Conservation (phyloP, 805 yeast species). For the Ogataea haglerorum region DNA sequence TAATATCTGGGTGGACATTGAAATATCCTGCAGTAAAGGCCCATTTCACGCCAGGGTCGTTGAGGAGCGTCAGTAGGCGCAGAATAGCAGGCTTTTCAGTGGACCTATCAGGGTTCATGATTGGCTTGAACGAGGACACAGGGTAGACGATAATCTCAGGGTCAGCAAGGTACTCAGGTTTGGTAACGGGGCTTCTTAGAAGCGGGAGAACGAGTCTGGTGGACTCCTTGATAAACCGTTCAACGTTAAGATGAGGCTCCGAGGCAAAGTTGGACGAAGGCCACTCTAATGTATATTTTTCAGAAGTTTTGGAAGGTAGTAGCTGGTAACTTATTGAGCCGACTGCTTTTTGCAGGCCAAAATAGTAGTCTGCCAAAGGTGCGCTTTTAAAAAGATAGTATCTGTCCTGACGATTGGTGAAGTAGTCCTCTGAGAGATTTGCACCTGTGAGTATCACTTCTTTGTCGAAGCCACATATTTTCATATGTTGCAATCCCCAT, state of each 20-base stretch:
- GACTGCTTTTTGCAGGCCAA: conserved; percentile 63
- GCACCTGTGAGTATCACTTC: conserved; percentile 90
- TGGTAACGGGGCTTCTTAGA: conserved; percentile 39
- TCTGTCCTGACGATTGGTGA: conserved; percentile 92
- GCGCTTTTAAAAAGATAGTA: conserved; percentile 68
- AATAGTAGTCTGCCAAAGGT: conserved; percentile 68
- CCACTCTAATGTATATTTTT: conserved; percentile 65
- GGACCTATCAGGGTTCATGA: conserved; percentile 62
- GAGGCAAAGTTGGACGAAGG: conserved; percentile 62
- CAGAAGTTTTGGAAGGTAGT: conserved; percentile 37
- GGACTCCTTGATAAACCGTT: conserved; percentile 53
- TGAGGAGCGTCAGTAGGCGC: conserved; percentile 54
- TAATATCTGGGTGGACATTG: conserved; percentile 79
- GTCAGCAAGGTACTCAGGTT: conserved; percentile 21
- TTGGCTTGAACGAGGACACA: conserved; percentile 85
- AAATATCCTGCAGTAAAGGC: conserved; percentile 95
- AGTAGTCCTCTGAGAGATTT: conserved; percentile 85
- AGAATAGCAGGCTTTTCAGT: conserved; percentile 78
- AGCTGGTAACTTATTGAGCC: conserved; percentile 70
- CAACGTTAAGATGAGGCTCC: conserved; percentile 60
- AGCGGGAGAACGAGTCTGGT: conserved; percentile 56
- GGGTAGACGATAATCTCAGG: conserved; percentile 76
- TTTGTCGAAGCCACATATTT: conserved; percentile 90
- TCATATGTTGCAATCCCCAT: conserved; percentile 95
- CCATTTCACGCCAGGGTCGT: conserved; percentile 62